These are phyloP conservation scores for Puccinia hordei DNA, from an alignment of 1,284 basidiomycete genomes.

Conservation along the genomic window DNA sequence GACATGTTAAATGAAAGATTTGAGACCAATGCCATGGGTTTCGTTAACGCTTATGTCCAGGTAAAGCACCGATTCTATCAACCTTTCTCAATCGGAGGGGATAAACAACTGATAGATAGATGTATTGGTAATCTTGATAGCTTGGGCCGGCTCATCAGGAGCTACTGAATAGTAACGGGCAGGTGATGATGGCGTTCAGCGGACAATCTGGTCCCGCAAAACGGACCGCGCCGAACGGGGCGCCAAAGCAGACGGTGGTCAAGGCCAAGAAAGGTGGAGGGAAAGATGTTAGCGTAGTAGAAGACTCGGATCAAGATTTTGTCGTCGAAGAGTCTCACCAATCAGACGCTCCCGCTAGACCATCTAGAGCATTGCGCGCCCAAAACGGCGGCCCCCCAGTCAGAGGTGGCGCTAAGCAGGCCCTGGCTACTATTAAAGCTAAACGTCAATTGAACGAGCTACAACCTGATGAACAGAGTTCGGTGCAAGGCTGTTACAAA, in stretches of 20 bases:
- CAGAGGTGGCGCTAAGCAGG: conserved; percentile 20
- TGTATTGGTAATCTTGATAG: not conserved
- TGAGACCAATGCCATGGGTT: conserved; percentile 58
- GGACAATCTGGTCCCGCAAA: not conserved
- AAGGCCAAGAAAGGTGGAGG: not conserved
- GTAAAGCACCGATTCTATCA: conserved; percentile 53
- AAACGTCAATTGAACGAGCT: conserved; percentile 15
- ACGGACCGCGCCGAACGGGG: not conserved
- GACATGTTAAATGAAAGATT: conserved; percentile 61
- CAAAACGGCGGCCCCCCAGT: conserved; percentile 12
- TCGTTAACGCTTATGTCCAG: conserved; percentile 60
- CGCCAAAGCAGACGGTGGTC: not conserved
- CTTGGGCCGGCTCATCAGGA: not conserved
- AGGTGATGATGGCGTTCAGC: conserved; percentile 24
- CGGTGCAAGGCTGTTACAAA: not conserved
- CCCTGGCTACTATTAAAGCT: conserved; percentile 27
- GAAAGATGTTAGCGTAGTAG: not conserved
- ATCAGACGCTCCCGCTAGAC: not conserved
- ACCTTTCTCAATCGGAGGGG: not conserved
- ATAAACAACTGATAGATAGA: not conserved
- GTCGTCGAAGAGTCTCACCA: not conserved
- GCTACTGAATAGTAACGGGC: conserved; percentile 13
- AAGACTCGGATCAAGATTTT: conserved; percentile 17
- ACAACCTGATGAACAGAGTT: not conserved
- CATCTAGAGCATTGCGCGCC: not conserved